These are phyloP conservation scores for Dalbergia oliveri DNA, from an alignment of 306 rosid genomes.

Conservation along the genomic window DNA sequence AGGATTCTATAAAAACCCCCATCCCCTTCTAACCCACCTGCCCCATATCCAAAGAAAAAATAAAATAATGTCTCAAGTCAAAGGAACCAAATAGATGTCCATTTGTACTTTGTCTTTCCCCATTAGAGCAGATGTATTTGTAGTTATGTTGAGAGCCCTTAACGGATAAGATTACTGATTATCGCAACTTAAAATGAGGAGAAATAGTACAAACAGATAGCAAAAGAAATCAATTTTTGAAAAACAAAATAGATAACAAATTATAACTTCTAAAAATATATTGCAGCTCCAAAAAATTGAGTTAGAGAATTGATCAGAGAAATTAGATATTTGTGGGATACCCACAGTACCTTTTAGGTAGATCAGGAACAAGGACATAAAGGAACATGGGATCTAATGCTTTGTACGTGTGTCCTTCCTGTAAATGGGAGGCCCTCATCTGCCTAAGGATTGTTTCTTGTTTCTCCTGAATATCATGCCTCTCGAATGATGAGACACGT, in stretches of 20 bases:
- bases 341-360: constrained; percentile 78
- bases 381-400: constrained; percentile 68
- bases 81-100: constrained; percentile 33
- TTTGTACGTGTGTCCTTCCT: constrained; percentile 48
- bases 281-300: constrained; percentile 34
- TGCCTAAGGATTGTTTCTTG: constrained; percentile 62
- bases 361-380: constrained; percentile 80
- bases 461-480: constrained; percentile 61
- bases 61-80: neutral
- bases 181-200: constrained; percentile 14
- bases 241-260: constrained; percentile 4
- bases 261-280: constrained; percentile 3
- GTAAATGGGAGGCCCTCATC: constrained; percentile 55
- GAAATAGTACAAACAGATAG: constrained; percentile 25
- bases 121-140: neutral
- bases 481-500: constrained; percentile 56
- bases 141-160: constrained; percentile 33
- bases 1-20: constrained; percentile 3
- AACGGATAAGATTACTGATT: neutral
- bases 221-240: neutral
- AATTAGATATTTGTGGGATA: neutral
- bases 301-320: constrained; percentile 8
- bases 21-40: constrained; percentile 8
- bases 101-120: constrained; percentile 19
- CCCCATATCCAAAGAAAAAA: constrained; percentile 1